These are phyloP conservation scores for Pythium brachiatum DNA, from an alignment of 352 stramenopile genomes.

Conservation along the genomic window DNA sequence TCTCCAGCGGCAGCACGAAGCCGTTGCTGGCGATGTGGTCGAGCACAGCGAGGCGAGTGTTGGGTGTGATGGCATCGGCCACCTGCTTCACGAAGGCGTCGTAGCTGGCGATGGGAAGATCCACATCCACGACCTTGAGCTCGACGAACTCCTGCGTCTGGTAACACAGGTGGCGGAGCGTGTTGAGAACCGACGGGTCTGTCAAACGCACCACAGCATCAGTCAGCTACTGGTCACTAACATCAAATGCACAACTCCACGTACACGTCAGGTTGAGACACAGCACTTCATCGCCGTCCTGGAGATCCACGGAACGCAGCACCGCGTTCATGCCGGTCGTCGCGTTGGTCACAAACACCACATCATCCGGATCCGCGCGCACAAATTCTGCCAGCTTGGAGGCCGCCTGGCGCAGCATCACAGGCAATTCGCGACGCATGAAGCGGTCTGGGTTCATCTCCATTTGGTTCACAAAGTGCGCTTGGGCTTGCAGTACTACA, in stretches of 20 bases:
- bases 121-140: conserved; percentile 81
- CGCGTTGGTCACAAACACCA: conserved; percentile 86
- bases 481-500: conserved; percentile 72
- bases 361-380: conserved; percentile 66
- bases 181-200: conserved; percentile 84
- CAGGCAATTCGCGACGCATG: conserved; percentile 61
- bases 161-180: conserved; percentile 80
- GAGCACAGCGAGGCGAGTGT: conserved; percentile 80
- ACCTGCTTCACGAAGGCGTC: conserved; percentile 69
- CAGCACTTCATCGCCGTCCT: conserved; percentile 86
- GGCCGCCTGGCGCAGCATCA: conserved; percentile 61
- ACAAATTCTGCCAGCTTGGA: conserved; percentile 66
- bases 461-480: conserved; percentile 87
- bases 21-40: conserved; percentile 81
- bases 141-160: conserved; percentile 87
- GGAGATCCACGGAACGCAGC: conserved; percentile 79
- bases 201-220: conserved; percentile 1
- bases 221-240: not conserved
- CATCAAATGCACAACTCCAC: conserved; percentile 9
- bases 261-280: conserved; percentile 87
- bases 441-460: conserved; percentile 86
- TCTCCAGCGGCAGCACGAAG: conserved; percentile 77
- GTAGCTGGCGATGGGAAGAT: conserved; percentile 68
- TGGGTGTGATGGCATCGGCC: conserved; percentile 69
- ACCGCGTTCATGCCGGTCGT: conserved; percentile 85